Base-by-base conservation (phyloP, 768 basidiomycete species). In the Mycena vitilis region DNA sequence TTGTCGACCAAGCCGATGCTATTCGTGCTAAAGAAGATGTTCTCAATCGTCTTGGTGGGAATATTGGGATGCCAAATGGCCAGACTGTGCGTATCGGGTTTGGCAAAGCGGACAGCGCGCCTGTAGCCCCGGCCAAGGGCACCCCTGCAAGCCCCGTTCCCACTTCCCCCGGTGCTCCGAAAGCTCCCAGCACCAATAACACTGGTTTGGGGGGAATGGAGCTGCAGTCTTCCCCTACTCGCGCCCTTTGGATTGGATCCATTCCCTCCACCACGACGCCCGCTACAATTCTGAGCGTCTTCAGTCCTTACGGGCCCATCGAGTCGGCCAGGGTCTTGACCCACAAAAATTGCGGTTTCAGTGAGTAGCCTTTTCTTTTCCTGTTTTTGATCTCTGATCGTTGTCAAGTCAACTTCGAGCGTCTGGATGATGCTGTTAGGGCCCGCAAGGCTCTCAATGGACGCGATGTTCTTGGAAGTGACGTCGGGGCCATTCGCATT, bases 21-120 rank as follows among this genome's bases (percentile, higher is more conserved):
- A 91, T 99, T 71, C 91, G 95, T 65, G 98, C 98, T 15, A 97
- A 98, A 77, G 98, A 99, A 34, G 98, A 99, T 79, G 96, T 99
- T 47, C 85, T 98, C 61, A 98, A 97, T 78, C 90, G 97, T 25
- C 87, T 98, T 30, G 95, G 95, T 54, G 96, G 97, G 9, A 93
- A 95, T 72, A 95, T 98, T 68, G 93, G 94, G 60, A 93, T 96
- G 88, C 92, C 94, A 5, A 97, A 96, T 71, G 95, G 96, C 16
- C 95, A 96, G 78, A 95, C 95, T 1, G 97, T 99, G 60, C 91
- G 98, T 53, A 96, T 99, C 75, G 98, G 98, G 2, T 99, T 98
- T 77, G 98, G 97, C 30, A 99, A 99, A 78, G 95, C 95, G 2
- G 96, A 98, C 75, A 96, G 95, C 73, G 97, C 95, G 6, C 97